Base-by-base conservation (phyloP, 2,329 filamentous ascomycete species). In the Neopestalotiopsis sp. region DNA sequence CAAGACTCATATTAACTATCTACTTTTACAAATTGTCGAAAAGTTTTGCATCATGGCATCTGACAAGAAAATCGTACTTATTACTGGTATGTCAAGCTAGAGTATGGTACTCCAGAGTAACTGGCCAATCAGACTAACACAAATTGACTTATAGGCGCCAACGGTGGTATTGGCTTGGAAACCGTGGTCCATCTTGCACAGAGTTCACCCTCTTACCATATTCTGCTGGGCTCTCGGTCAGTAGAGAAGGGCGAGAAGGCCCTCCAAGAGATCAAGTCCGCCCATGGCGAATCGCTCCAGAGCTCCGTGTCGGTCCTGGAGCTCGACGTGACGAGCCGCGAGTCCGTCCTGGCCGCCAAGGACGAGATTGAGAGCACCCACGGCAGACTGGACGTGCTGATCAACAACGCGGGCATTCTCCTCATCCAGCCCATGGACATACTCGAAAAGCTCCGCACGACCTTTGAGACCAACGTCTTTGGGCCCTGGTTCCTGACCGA, bases 281-380 rank as follows among this genome's bases (percentile, higher is more conserved):
- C 77, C 3, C 84, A 90, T 74, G 79, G 80, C 49, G 81, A 83
- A 30, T 73, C 80, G 49, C 80, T 82, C 45, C 74, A 83, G 4
- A 88, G 88, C 6, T 74, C 85, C 59, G 89, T 91, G 75, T 89
- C 90, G 62, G 84, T 82, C 1, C 77, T 70, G 30, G 65, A 71
- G n/a, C 65, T 71, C 4, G 70, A 70, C 49, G 20, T 70, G 17
- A 71, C 30, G 1, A 78, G 74, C 0, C 68, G 76, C 1, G 66
- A 71, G 0, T 80, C 80, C 1, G 76, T 81, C 57, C 45, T 67
- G 1, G 71, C 72, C 0, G 77, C 79, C 0, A 61, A 74, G 28
- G 34, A 69, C 1, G 49, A 67, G 12, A 75, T 81, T n/a, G 53
- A 71, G 0, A 45, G 69, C 1, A 68, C 66, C 0, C 73, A 72